Base-by-base conservation (phyloP, 2,329 filamentous ascomycete genomes). In the Pyrenochaeta sp. region DNA sequence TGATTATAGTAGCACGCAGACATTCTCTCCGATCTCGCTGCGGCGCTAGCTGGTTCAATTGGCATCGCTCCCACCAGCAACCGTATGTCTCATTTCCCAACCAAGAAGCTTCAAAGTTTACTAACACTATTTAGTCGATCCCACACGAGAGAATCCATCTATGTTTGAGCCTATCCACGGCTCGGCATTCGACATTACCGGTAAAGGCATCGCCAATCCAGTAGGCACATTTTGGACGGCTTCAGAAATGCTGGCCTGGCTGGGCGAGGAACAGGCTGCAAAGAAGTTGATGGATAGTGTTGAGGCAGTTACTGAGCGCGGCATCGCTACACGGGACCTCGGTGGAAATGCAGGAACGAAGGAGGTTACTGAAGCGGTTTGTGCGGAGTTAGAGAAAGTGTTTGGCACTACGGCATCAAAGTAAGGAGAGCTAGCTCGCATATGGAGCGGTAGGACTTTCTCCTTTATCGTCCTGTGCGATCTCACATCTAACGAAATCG, bases 51-150 rank as follows among this genome's bases (percentile, higher is more conserved):
- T 2, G 89, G 89, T 0, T 88, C 85, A 2, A 91, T 91, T 59
- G 89, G 90, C 8, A 91, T 92, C 56, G 89, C 89, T 3, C 88
- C 89, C 2, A 90, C 88, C 0, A 87, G 84, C 42, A 91, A 91
- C 65, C 81, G 59, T 61, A 43, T 15, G 59, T 51, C 28, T 30
- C n/a, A 2, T 51, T 34, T 25, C n/a, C 6, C 44, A 10, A 22
- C n/a, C n/a, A 2, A 24, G 12, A 13, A 34, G 12, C 32, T 10
- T 13, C n/a, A 27, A 25, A 15, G 13, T 0, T 22, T 15, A 10
- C 42, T 50, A 51, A 59, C 32, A 58, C 48, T 3, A 79, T 8
- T 30, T 5, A 61, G 59, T 91, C 1, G 88, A 91, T 63, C 88
- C 89, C 1, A 87, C 84, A 0, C 79, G 85, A 15, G 69, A 83